phyloP scores from a whole-genome alignment of 805 yeast genomes.

The Debaryomyces castellii region DNA sequence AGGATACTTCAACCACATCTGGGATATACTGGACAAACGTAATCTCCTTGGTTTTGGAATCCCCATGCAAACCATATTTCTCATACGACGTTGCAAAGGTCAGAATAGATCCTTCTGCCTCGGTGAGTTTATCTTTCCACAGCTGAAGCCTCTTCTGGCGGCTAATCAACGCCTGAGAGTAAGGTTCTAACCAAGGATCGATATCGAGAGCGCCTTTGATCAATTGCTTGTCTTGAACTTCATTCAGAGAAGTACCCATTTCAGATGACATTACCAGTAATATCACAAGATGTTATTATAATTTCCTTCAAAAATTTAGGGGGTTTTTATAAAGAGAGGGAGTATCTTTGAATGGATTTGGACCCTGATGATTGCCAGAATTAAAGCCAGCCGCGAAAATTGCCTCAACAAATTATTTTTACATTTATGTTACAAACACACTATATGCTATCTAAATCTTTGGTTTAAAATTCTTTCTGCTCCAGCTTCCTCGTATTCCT shows the following conservation, averaged over 20 bases:
- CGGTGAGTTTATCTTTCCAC: constrained; percentile 57
- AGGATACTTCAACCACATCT: constrained; percentile 67
- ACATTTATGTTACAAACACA: background rate
- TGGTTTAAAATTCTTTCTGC: constrained; percentile 75
- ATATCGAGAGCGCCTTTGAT: constrained; percentile 61
- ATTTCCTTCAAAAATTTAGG: background rate
- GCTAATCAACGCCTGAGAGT: constrained; percentile 60
- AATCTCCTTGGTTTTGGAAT: constrained; percentile 50
- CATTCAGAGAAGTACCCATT: background rate
- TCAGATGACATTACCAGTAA: background rate
- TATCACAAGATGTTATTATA: background rate
- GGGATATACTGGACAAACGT: constrained; percentile 87
- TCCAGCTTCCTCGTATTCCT: constrained; percentile 87
- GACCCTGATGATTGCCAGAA: background rate
- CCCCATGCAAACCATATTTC: constrained; percentile 73
- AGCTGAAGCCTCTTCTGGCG: constrained; percentile 66
- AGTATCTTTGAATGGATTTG: background rate
- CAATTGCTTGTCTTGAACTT: constrained; percentile 2
- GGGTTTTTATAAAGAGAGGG: background rate
- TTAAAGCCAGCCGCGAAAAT: background rate
- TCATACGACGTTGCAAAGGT: constrained; percentile 77
- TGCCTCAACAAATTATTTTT: background rate
- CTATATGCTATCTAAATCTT: constrained; percentile 62
- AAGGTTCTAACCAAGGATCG: constrained; percentile 89
- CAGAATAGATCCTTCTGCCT: constrained; percentile 56